phyloP scores from a whole-genome alignment of 495 filamentous ascomycete species.

The Aspergillus nanangensis region DNA sequence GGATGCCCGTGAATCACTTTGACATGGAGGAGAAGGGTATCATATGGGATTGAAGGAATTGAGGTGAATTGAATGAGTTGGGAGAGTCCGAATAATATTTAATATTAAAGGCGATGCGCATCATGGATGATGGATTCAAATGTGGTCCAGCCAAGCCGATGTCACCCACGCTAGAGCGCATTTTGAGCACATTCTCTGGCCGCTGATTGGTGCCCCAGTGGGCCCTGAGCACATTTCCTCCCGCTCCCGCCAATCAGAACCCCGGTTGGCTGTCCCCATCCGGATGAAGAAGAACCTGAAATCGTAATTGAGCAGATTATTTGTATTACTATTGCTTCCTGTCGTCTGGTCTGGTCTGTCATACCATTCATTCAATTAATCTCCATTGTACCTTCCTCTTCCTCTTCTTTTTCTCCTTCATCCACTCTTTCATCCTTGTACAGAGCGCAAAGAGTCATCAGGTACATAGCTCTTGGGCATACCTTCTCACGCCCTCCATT shows the following conservation, averaged over 20 bases:
- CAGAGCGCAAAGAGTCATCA: no score
- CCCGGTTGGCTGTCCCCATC: background rate
- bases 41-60: no score
- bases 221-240: slow-evolving; percentile 8
- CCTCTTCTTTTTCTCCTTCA: background rate
- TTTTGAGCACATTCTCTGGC: background rate
- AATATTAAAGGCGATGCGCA: background rate
- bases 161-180: slow-evolving; percentile 1
- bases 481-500: no score
- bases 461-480: no score
- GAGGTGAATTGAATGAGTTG: no score
- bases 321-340: no score
- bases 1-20: no score
- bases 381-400: background rate
- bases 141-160: slow-evolving; percentile 3
- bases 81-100: background rate
- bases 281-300: slow-evolving; percentile 6
- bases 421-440: background rate
- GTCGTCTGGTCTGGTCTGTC: no score
- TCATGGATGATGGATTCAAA: background rate
- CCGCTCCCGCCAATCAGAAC: background rate
- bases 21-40: no score
- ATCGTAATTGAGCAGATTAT: background rate
- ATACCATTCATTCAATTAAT: no score
- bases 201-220: background rate